Evolutionary conservation across 768 basidiomycete genomes (phyloP).

Genomic region (Clitopilus passeckerianus): DNA sequence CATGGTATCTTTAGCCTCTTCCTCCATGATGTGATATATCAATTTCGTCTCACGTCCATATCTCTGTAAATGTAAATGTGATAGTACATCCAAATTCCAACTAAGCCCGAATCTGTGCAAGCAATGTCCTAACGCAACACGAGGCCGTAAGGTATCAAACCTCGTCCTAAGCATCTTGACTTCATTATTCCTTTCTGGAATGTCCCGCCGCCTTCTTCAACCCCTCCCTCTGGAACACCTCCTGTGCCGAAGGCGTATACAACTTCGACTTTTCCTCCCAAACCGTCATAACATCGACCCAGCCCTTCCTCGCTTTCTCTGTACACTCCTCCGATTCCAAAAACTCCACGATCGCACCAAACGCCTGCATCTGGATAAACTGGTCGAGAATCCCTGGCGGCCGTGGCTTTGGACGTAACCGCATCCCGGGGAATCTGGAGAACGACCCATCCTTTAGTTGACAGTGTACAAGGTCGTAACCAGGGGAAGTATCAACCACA

Average conservation of each 20-base stretch:
- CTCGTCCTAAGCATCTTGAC: too few species aligned
- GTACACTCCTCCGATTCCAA: conserved; percentile 5
- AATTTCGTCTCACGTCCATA: neutral
- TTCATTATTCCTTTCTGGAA: too few species aligned
- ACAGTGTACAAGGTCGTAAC: too few species aligned
- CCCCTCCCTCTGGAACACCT: conserved; percentile 5
- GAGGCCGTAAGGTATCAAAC: too few species aligned
- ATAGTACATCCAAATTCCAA: neutral
- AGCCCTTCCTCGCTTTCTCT: neutral
- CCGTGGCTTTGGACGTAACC: too few species aligned
- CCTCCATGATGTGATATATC: neutral
- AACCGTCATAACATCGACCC: neutral
- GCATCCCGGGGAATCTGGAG: too few species aligned
- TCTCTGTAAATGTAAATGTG: neutral
- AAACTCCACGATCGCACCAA: conserved; percentile 1
- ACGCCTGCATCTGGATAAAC: conserved; percentile 5
- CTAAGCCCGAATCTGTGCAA: too few species aligned
- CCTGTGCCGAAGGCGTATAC: conserved; percentile 7
- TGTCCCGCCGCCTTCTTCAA: conserved; percentile 1
- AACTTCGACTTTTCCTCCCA: neutral
- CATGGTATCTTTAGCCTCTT: neutral
- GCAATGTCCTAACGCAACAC: too few species aligned
- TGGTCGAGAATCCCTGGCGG: neutral
- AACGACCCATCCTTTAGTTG: too few species aligned
- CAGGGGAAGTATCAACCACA: neutral